phyloP scores from a whole-genome alignment of 2,329 filamentous ascomycete genomes.

The Truncatella angustata region DNA sequence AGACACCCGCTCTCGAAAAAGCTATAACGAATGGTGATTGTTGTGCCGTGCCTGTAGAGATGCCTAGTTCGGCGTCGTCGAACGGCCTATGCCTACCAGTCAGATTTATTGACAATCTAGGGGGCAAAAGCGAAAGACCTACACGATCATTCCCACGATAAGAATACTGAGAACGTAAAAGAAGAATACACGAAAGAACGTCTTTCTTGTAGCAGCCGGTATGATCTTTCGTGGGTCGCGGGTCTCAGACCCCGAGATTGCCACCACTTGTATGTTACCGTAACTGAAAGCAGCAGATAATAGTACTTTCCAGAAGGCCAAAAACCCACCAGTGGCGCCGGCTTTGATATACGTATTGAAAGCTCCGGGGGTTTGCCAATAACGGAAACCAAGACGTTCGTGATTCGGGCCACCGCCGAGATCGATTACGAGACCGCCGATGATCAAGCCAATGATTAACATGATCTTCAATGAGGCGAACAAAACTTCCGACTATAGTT shows the following conservation, averaged over 20 bases:
- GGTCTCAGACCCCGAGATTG: conserved; percentile 4
- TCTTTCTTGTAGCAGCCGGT: not conserved
- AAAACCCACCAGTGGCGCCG: not conserved
- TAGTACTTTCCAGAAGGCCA: not conserved
- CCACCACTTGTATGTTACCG: not conserved
- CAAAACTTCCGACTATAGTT: too few relatives aligned
- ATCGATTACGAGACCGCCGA: conserved; percentile 3
- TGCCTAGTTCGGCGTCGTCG: too few relatives aligned
- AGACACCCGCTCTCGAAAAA: conserved; percentile 1
- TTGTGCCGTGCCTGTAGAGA: too few relatives aligned
- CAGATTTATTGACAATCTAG: too few relatives aligned
- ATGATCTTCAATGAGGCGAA: conserved; percentile 7
- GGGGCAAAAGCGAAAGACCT: too few relatives aligned
- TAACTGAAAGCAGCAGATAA: conserved; percentile 6
- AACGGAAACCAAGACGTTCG: not conserved
- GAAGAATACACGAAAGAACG: not conserved
- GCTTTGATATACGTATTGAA: not conserved
- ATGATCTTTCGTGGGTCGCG: conserved; percentile 1
- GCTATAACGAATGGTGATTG: conserved; percentile 7
- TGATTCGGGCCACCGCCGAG: conserved; percentile 5
- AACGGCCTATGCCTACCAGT: too few relatives aligned
- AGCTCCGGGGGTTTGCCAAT: not conserved
- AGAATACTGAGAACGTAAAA: conserved; percentile 6
- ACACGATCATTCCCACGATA: conserved; percentile 7
- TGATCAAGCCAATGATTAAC: conserved; percentile 5